These are phyloP conservation scores for Cenchrus americanus DNA, from an alignment of 176 grass and related monocot species.

Conservation along the genomic window DNA sequence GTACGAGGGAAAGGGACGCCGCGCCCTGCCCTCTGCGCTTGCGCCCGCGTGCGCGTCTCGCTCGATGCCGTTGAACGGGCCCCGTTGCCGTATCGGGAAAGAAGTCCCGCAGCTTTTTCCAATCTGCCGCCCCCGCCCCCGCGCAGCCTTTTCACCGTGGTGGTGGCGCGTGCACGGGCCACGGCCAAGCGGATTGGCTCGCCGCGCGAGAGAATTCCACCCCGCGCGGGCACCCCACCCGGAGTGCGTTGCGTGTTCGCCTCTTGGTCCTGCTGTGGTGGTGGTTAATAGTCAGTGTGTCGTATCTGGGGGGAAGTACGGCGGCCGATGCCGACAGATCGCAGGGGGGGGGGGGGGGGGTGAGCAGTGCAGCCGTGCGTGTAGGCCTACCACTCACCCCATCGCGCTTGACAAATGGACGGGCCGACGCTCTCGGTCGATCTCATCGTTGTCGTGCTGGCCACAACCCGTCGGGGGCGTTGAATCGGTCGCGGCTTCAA, in stretches of 20 bases:
- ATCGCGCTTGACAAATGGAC: conserved; percentile 10
- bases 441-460: conserved; percentile 9
- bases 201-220: not conserved
- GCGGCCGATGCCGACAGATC: not conserved
- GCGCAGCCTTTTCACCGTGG: not conserved
- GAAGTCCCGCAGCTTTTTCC: not conserved
- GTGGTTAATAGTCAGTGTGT: not conserved
- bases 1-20: not conserved
- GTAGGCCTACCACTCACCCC: not conserved
- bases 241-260: conserved; percentile 40
- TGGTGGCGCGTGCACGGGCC: conserved; percentile 2
- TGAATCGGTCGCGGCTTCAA: conserved; percentile 31
- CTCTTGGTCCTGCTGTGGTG: conserved; percentile 2
- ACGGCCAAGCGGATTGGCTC: not conserved
- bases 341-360: too few species aligned
- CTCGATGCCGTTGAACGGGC: conserved; percentile 40
- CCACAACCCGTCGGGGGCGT: conserved; percentile 15
- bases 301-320: not conserved
- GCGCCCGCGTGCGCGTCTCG: not conserved
- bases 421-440: not conserved
- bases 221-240: not conserved
- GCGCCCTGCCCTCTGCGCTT: too few species aligned
- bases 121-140: not conserved
- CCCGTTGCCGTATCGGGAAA: conserved; percentile 48
- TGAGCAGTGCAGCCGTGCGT: not conserved